Evolutionary conservation across 106 monocot species (phyloP).

Genomic region (Narthecium ossifragum): DNA sequence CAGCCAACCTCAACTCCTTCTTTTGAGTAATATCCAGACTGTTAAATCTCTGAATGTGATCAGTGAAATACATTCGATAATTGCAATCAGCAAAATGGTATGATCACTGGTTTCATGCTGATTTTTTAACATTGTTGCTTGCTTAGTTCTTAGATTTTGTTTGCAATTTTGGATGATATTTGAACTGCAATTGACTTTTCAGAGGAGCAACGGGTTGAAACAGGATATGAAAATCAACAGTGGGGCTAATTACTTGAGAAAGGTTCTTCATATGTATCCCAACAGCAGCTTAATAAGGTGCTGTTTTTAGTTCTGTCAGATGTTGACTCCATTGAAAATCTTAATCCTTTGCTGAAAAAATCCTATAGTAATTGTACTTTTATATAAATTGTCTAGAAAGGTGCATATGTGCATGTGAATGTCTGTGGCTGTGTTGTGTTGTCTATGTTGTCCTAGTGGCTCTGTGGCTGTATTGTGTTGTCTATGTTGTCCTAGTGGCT

Average conservation of each 20-base stretch:
- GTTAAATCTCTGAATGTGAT: conserved; percentile 30
- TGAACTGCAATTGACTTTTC: conserved; percentile 13
- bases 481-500: not conserved
- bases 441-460: not conserved
- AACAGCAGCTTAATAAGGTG: conserved; percentile 77
- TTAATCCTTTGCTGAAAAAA: not conserved
- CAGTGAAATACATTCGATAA: conserved; percentile 53
- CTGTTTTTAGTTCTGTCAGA: not conserved
- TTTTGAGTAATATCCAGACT: conserved; percentile 17
- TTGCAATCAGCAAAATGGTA: conserved; percentile 70
- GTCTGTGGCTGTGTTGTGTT: not conserved
- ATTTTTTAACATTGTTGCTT: not conserved
- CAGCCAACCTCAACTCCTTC: conserved; percentile 38
- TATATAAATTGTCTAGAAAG: not conserved
- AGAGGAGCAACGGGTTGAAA: conserved; percentile 39
- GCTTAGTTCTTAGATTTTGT: not conserved
- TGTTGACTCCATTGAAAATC: not conserved
- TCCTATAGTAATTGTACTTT: not conserved
- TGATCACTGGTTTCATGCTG: not conserved
- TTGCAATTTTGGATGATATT: not conserved
- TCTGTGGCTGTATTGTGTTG: not conserved
- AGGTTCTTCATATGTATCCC: conserved; percentile 74
- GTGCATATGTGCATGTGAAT: not conserved
- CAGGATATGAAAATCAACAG: conserved; percentile 25
- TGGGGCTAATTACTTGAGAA: conserved; percentile 55